Percentiles rank a stretch among this genome's conserved stretches.
Evolutionary conservation across 1,284 basidiomycete genomes (phyloP).

Genomic region (Rugosomyces carneus): DNA sequence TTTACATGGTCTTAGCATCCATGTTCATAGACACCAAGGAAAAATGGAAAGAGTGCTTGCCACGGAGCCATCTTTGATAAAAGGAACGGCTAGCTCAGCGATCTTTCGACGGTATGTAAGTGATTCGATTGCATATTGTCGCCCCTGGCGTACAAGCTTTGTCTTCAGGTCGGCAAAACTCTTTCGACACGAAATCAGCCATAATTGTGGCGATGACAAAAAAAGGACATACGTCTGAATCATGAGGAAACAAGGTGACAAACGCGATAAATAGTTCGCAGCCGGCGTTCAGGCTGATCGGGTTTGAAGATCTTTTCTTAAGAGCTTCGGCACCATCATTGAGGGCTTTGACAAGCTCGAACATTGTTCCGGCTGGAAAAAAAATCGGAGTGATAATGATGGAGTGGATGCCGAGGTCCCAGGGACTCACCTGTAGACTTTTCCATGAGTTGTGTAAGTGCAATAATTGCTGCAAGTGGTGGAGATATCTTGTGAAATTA

Average conservation of each 20-base stretch:
- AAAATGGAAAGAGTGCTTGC: constrained; percentile 38
- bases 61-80: constrained; percentile 92
- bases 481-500: constrained; percentile 56
- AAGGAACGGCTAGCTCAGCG: constrained; percentile 82
- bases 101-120: constrained; percentile 87
- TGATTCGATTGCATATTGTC: constrained; percentile 74
- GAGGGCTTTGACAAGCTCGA: constrained; percentile 81
- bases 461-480: constrained; percentile 84
- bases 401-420: constrained; percentile 13
- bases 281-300: constrained; percentile 85
- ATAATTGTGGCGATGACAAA: constrained; percentile 4
- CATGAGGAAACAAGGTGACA: constrained; percentile 81
- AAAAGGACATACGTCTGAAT: constrained; percentile 55
- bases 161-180: constrained; percentile 79
- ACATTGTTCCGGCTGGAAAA: constrained; percentile 74
- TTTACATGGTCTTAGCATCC: constrained; percentile 24
- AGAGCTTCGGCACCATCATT: constrained; percentile 69
- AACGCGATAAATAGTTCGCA: constrained; percentile 88
- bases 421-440: constrained; percentile 57
- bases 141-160: constrained; percentile 74
- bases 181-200: constrained; percentile 29
- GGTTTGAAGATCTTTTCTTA: constrained; percentile 62
- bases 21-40: constrained; percentile 3
- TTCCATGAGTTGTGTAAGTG: constrained; percentile 73
- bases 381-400: constrained; percentile 8